phyloP scores from a whole-genome alignment of 2,329 filamentous ascomycete species.

The Aspergillus sp. region DNA sequence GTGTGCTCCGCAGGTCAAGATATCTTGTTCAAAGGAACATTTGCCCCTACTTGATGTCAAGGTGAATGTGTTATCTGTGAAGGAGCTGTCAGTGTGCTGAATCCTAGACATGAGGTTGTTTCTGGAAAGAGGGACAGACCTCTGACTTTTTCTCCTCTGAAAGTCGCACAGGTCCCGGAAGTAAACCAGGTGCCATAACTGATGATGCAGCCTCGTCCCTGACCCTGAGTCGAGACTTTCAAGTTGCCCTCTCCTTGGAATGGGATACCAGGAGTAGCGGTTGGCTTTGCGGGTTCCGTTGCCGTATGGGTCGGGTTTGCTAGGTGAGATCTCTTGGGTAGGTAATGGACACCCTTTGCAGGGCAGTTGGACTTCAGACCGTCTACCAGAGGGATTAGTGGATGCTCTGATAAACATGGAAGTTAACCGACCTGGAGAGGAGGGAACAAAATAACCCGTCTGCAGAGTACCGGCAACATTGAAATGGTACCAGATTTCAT shows the following conservation, averaged over 20 bases:
- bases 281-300: conserved; percentile 24
- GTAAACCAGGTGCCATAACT: conserved; percentile 61
- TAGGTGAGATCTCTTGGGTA: conserved; percentile 48
- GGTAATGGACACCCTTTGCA: conserved; percentile 55
- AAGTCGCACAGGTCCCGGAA: conserved; percentile 61
- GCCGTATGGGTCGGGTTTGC: conserved; percentile 32
- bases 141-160: conserved; percentile 20
- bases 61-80: conserved; percentile 40
- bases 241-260: conserved; percentile 57
- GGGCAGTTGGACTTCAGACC: conserved; percentile 59
- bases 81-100: not conserved
- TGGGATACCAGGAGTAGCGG: conserved; percentile 25
- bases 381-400: conserved; percentile 26
- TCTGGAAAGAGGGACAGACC: conserved; percentile 16
- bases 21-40: conserved; percentile 51
- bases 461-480: conserved; percentile 47
- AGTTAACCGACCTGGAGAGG: conserved; percentile 26
- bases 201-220: conserved; percentile 57
- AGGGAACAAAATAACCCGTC: conserved; percentile 27
- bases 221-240: conserved; percentile 41
- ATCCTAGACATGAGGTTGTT: not conserved
- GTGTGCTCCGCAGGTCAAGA: conserved; percentile 47
- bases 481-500: conserved; percentile 58
- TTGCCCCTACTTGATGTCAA: conserved; percentile 52
- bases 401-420: not conserved